These are phyloP conservation scores for Aureobasidium vineae DNA, from an alignment of 2,329 filamentous ascomycete species.

Conservation along the genomic window DNA sequence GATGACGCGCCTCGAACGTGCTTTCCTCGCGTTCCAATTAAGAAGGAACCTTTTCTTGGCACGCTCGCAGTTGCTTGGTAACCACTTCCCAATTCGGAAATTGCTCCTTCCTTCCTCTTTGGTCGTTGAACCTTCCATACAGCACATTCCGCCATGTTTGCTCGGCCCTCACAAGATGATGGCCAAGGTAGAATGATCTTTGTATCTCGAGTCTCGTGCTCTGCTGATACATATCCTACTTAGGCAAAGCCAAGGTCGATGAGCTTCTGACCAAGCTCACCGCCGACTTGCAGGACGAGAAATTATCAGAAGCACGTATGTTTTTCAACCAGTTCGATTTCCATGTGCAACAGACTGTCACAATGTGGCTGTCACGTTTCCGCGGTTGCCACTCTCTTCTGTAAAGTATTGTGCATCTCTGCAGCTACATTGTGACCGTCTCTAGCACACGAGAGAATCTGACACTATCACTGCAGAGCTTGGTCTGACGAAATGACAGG, in stretches of 20 bases:
- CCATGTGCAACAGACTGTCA: no score
- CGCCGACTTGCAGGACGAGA: slow-evolving; percentile 58
- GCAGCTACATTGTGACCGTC: no score
- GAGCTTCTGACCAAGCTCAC: slow-evolving; percentile 47
- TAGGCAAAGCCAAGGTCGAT: slow-evolving; percentile 18
- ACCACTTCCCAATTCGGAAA: slow-evolving; percentile 20
- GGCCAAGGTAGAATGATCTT: background rate
- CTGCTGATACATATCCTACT: background rate
- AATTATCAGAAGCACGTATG: slow-evolving; percentile 60
- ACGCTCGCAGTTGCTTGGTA: slow-evolving; percentile 7
- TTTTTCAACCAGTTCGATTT: background rate
- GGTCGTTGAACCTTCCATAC: slow-evolving; percentile 8
- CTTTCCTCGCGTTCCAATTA: slow-evolving; percentile 7
- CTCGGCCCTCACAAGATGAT: background rate
- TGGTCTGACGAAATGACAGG: slow-evolving; percentile 44
- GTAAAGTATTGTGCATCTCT: no score
- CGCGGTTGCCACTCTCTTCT: no score
- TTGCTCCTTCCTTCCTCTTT: slow-evolving; percentile 9
- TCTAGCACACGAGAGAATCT: background rate
- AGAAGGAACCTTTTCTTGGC: background rate
- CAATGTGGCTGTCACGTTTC: no score
- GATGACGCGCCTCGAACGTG: slow-evolving; percentile 19
- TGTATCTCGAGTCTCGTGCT: background rate
- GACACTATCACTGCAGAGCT: background rate
- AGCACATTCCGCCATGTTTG: background rate